Base-by-base conservation (phyloP, 2,329 filamentous ascomycete genomes). In the Emmonsiellopsis sp. region DNA sequence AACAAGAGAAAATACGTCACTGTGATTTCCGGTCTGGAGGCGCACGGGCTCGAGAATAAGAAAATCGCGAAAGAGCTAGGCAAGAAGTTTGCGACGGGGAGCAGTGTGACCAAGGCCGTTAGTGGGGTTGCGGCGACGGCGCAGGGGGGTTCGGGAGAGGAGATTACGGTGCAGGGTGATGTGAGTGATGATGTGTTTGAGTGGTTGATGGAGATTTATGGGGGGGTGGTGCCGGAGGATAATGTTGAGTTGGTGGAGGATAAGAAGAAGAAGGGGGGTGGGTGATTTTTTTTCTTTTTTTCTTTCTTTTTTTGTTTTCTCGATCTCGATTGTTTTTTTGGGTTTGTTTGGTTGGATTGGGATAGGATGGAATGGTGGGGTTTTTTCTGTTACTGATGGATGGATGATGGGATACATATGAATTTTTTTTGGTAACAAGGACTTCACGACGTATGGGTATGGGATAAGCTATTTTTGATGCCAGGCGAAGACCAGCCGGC, bases 1-100 rank as follows among this genome's bases (percentile, higher is more conserved):
- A 97, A 95, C 74, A 98, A 98, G 80, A 84, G 93, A 66, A 98
- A 98, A 76, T 94, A 85, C 68, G 91, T 98, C 52, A 98, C 93
- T 0, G 86, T 91, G 13, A 84, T 98, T n/a, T 83, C 83, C 6
- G 93, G 93, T 0, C 78, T 98, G 16, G 93, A 98, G 70, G 84
- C 86, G 0, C 95, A 96, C 65, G 89, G 89, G 0, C 72, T 97
- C 42, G 92, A 97, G 54, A 79, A 96, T 65, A 98, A 98, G 73
- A 97, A 96, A 76, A 79, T 95, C 7, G 85, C 91, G 55, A 97
- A 97, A 77, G 93, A 97, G 66, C 85, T 97, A 62, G 93, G 93
- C 58, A 98, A 97, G 81, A 97, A 96, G 74, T 97, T 98, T 67
- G 93, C 93, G 32, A 97, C 93, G 8, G 93, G 93, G 0, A 86